Evolutionary conservation across 306 rosid genomes (phyloP), one percentile per base, ranked within the genome.

Genomic region (Inga oerstediana): DNA sequence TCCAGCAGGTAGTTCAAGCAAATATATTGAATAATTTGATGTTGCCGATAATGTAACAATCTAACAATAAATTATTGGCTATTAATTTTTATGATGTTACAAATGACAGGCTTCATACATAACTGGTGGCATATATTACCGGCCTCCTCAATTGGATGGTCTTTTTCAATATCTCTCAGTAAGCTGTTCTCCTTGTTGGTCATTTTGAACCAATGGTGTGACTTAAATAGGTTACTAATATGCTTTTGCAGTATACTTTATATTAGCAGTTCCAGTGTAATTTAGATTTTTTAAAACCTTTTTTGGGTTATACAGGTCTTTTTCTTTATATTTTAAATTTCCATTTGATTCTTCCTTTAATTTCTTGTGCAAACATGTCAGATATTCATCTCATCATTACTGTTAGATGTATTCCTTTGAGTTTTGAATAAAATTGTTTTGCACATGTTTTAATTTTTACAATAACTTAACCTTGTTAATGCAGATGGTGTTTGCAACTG

Each of bases 401-500:
- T 58, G 27, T 39, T 10, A 22, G 3, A 12, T 37, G 15, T 30
- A 30, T 58, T 27, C 68, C 12, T 61, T 59, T n/a, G 17, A 46
- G 66, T 77, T 11, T 79, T 12, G n/a, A 65, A 32, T 19, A 44
- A 32, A 43, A 46, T 68, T 3, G 10, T 62, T 52, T 27, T 44
- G 16, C 44, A 8, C 44, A 32, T 70, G 65, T 70, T 64, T 20
- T 56, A 69, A 43, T 82, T 39, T 34, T 80, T 80, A 79, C 43
- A 69, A 51, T 84, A 66, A 61, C 79, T 44, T 82, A 67, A 41
- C 85, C 64, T 80, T 80, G 35, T 77, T 77, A 84, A 46, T 89
- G 88, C 94, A 96, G 99, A 94, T 95, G 45, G 98, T 96, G 48
- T 96, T 92, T 89, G 97, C 96, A 12, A 96, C 97, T 73, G 99